These are phyloP conservation scores for Tremella mesenterica DNA, from an alignment of 768 basidiomycete genomes.

Conservation along the genomic window DNA sequence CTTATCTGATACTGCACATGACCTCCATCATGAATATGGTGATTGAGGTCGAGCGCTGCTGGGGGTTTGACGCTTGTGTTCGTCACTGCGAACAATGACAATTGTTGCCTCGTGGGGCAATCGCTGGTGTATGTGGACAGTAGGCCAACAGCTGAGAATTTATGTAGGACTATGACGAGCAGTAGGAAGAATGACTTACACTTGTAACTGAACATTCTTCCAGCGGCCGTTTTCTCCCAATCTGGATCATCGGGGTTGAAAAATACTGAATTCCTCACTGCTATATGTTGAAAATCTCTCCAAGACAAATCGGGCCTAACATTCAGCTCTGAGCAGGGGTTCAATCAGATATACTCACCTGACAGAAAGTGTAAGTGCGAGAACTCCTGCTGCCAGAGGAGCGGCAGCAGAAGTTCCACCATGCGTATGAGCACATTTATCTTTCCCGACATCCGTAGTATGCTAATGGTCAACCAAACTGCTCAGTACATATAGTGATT, in stretches of 20 bases:
- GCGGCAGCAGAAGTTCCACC: conserved; percentile 98
- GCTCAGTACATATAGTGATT: neutral
- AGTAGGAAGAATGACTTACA: too few relatives aligned
- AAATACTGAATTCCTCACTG: conserved; percentile 62
- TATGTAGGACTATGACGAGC: too few relatives aligned
- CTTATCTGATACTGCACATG: neutral
- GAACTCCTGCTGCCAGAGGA: conserved; percentile 88
- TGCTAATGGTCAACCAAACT: conserved; percentile 51
- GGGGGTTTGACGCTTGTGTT: too few relatives aligned
- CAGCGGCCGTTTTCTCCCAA: conserved; percentile 74
- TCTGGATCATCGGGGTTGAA: conserved; percentile 86
- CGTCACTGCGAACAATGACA: too few relatives aligned
- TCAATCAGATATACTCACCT: conserved; percentile 53
- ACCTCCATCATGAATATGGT: neutral
- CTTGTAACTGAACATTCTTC: conserved; percentile 72
- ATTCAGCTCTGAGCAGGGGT: conserved; percentile 5
- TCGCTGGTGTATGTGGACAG: too few relatives aligned
- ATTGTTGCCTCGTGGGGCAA: too few relatives aligned
- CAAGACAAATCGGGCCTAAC: conserved; percentile 83
- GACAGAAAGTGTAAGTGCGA: conserved; percentile 78
- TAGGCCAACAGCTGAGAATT: too few relatives aligned
- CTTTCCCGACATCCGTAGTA: conserved; percentile 85
- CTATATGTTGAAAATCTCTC: conserved; percentile 90
- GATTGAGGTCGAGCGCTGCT: too few relatives aligned
- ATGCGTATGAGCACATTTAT: conserved; percentile 69